Percentiles rank a stretch among this genome's conserved stretches.
These are phyloP conservation scores for Pichia manshurica DNA, from an alignment of 805 yeast species.

Conservation along the genomic window DNA sequence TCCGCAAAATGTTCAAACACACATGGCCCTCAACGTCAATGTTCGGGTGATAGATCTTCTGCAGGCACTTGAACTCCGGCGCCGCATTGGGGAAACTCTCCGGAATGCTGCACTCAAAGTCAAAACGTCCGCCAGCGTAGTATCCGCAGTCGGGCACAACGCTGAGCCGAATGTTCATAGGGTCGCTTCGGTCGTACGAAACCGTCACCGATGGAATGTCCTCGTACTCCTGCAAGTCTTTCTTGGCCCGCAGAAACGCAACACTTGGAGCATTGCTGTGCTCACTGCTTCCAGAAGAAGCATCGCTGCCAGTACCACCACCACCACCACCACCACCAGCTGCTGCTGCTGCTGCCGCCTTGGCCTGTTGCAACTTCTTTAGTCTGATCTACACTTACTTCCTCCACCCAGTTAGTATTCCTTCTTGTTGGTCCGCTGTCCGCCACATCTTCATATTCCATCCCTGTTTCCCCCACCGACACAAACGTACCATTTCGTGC, in stretches of 20 bases:
- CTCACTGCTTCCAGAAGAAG: slow-evolving; percentile 1
- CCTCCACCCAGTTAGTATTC: neutral
- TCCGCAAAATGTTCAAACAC: slow-evolving; percentile 84
- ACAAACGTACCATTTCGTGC: too few species aligned
- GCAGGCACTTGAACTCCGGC: slow-evolving; percentile 71
- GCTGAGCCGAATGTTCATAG: slow-evolving; percentile 54
- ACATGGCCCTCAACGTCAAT: slow-evolving; percentile 87
- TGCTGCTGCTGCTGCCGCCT: slow-evolving; percentile 17
- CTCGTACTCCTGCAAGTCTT: slow-evolving; percentile 66
- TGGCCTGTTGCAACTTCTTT: slow-evolving; percentile 28
- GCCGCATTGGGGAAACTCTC: slow-evolving; percentile 87
- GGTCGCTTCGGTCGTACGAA: slow-evolving; percentile 44
- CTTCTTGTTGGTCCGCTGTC: neutral
- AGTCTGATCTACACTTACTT: slow-evolving; percentile 21
- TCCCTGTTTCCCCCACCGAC: too few species aligned
- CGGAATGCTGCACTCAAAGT: slow-evolving; percentile 59
- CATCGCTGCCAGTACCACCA: slow-evolving; percentile 3
- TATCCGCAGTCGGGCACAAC: slow-evolving; percentile 69
- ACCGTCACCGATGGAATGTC: slow-evolving; percentile 34
- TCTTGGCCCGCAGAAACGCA: slow-evolving; percentile 72
- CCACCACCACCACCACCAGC: neutral
- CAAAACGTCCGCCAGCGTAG: slow-evolving; percentile 63
- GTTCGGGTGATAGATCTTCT: slow-evolving; percentile 86
- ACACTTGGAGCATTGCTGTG: slow-evolving; percentile 27
- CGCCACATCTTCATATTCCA: too few species aligned